Evolutionary conservation across 129 eudicot genomes (phyloP), one percentile per base, ranked within the genome.

Genomic region (Saussurea involucrata): DNA sequence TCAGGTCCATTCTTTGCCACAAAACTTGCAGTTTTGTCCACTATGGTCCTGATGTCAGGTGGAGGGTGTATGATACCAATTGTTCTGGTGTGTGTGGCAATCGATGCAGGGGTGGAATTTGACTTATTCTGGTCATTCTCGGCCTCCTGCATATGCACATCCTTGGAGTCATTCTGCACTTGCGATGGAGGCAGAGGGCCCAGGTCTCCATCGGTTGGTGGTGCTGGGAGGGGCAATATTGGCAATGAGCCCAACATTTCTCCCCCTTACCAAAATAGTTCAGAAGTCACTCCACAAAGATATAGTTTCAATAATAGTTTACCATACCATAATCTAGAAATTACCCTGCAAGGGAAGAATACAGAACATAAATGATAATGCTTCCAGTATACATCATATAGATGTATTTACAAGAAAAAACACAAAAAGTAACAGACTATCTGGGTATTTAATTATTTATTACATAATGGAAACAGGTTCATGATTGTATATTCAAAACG

Each of bases 61-160:
- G 97, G 97, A 17, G 98, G 97, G 77, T 90, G 90, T 32, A 93
- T 93, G 29, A 93, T 90, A 66, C 98, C 98, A 12, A 93, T 93
- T 0, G 92, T 87, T 82, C 86, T 83, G 0, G 98, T 87, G 76
- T 93, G 97, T 27, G 98, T 90, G 33, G 92, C 92, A 79, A 93
- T 84, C 5, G 95, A 78, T 67, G 87, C 78, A 18, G 92, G 90
- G 77, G 77, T 74, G 10, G 85, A 69, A 77, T 28, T 78, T 3
- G 86, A 22, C 42, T 72, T 76, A 40, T 81, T 80, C 11, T 66
- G 81, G 21, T 78, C 90, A 31, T 85, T 92, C 66, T 81, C 80
- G 20, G 27, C 76, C 49, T 84, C 87, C 27, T 69, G 83, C 80
- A 76, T 85, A 37, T 70, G 81, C 55, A 74, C 87, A n/a, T 86